Evolutionary conservation across 495 filamentous ascomycete genomes (phyloP).

Genomic region (Saxispiralis lemnorum): DNA sequence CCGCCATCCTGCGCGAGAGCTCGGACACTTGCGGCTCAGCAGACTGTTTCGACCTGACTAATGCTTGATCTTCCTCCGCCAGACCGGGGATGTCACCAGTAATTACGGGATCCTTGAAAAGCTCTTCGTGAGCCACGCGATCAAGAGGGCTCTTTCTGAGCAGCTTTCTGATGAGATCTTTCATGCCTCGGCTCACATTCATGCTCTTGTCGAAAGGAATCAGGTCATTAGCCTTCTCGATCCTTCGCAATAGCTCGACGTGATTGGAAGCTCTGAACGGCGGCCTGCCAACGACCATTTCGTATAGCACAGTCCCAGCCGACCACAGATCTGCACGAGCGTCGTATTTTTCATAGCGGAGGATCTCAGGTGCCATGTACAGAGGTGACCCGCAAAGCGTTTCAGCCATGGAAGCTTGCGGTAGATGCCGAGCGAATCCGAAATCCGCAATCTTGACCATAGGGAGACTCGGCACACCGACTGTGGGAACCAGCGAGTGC

Average conservation of each 20-base stretch:
- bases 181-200: slow-evolving; percentile 48
- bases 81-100: slow-evolving; percentile 66
- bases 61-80: slow-evolving; percentile 48
- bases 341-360: slow-evolving; percentile 93
- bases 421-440: slow-evolving; percentile 82
- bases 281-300: slow-evolving; percentile 82
- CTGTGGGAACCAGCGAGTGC: slow-evolving; percentile 59
- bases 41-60: slow-evolving; percentile 9
- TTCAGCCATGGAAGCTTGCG: slow-evolving; percentile 76
- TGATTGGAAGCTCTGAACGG: slow-evolving; percentile 88
- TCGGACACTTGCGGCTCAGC: slow-evolving; percentile 17
- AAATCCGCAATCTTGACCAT: slow-evolving; percentile 97
- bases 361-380: slow-evolving; percentile 97
- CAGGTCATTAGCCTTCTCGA: slow-evolving; percentile 66
- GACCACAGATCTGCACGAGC: slow-evolving; percentile 96
- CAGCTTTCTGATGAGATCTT: slow-evolving; percentile 59
- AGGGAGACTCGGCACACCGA: slow-evolving; percentile 70
- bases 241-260: slow-evolving; percentile 79
- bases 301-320: slow-evolving; percentile 81
- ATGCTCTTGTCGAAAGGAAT: slow-evolving; percentile 67
- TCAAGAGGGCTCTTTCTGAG: slow-evolving; percentile 74
- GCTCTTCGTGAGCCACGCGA: slow-evolving; percentile 62
- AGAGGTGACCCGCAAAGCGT: slow-evolving; percentile 94
- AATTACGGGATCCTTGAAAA: slow-evolving; percentile 61
- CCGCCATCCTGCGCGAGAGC: slow-evolving; percentile 14